Conservation (phyloP, 257 asterid genomes). For the Apocynum venetum region DNA sequence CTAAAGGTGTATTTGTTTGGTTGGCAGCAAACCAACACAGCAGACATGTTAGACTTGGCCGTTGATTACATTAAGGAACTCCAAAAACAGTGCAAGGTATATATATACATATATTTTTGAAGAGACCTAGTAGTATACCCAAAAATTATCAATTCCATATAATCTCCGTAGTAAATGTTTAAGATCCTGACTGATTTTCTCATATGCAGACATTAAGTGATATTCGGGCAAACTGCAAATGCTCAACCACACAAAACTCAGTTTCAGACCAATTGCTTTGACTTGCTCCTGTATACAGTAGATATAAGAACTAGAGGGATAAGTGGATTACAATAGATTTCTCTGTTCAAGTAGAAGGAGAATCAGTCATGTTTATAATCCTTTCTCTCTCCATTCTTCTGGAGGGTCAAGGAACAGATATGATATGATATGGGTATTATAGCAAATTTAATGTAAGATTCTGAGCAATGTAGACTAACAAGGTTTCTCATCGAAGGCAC, state of each 20-base stretch:
- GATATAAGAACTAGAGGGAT: neutral
- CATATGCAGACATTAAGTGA: constrained; percentile 53
- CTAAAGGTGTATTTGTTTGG: neutral
- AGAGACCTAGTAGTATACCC: too few relatives aligned
- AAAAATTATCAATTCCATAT: neutral
- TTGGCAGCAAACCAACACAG: constrained; percentile 88
- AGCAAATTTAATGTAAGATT: neutral
- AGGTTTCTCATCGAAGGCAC: constrained; percentile 5
- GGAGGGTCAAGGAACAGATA: neutral
- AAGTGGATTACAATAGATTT: neutral
- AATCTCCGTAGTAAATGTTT: neutral
- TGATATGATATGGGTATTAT: neutral
- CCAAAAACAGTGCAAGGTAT: constrained; percentile 78
- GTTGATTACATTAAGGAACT: constrained; percentile 83
- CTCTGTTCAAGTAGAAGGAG: neutral
- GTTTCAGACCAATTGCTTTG: constrained; percentile 26
- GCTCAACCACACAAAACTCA: constrained; percentile 43
- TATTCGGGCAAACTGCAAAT: constrained; percentile 59
- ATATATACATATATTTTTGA: neutral
- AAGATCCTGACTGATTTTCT: constrained; percentile 1
- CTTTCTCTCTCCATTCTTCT: neutral
- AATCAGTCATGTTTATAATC: neutral
- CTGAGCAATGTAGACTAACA: constrained; percentile 4
- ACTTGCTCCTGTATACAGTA: constrained; percentile 16
- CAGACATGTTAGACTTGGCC: constrained; percentile 93